Percentiles rank a stretch among this genome's conserved stretches.
phyloP scores from a whole-genome alignment of 345 rosid species.

The Mangifera indica region DNA sequence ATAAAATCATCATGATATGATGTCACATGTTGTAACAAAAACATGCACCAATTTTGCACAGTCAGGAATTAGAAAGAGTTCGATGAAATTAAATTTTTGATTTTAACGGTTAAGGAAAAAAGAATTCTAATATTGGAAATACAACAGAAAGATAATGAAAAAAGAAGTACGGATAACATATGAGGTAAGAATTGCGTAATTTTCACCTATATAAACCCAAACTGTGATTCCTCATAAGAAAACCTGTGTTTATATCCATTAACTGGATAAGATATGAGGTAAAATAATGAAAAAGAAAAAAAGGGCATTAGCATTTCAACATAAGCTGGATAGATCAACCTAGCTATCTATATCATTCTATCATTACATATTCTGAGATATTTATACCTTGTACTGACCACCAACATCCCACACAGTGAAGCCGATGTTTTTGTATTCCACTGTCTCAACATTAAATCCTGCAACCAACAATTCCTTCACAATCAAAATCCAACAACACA shows the following conservation, averaged over 20 bases:
- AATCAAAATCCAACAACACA: not conserved
- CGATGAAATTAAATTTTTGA: no score
- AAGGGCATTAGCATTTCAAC: not conserved
- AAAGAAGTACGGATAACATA: no score
- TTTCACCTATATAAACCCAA: not conserved
- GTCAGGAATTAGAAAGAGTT: no score
- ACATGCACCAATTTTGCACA: not conserved
- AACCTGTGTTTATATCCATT: not conserved
- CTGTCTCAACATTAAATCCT: slow-evolving; percentile 94
- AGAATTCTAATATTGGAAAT: no score
- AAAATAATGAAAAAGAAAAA: not conserved
- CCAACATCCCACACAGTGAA: slow-evolving; percentile 92
- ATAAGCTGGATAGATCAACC: not conserved
- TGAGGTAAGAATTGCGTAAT: no score
- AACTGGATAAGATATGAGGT: not conserved
- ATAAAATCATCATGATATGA: not conserved
- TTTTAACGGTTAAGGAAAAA: no score
- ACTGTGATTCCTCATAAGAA: not conserved
- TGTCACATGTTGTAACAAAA: not conserved
- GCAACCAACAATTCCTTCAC: slow-evolving; percentile 17
- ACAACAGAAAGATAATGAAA: no score
- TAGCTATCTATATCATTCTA: not conserved
- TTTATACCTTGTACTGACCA: slow-evolving; percentile 84
- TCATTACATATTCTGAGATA: not conserved
- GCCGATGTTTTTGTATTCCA: slow-evolving; percentile 92